Percentiles rank a stretch among this genome's conserved stretches.
phyloP scores from a whole-genome alignment of 495 filamentous ascomycete genomes.

The Astrocystis sublimbata region DNA sequence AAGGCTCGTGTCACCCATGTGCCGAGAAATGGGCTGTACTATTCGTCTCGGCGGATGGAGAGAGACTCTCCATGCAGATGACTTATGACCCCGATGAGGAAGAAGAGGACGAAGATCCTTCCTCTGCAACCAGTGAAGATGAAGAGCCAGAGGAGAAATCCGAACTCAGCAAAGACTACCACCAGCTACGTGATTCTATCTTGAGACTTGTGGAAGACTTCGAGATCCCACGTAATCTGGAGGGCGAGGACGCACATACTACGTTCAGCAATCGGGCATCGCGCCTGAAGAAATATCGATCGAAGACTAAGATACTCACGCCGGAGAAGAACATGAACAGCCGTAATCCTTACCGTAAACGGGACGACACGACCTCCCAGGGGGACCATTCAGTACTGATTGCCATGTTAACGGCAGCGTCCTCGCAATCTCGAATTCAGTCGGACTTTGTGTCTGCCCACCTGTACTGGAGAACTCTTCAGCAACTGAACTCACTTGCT shows the following conservation, averaged over 20 bases:
- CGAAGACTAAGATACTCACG: slow-evolving; percentile 52
- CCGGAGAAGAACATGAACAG: slow-evolving; percentile 49
- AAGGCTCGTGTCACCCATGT: slow-evolving; percentile 68
- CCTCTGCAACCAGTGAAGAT: slow-evolving; percentile 64
- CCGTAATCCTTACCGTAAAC: slow-evolving; percentile 56
- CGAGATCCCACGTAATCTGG: slow-evolving; percentile 65
- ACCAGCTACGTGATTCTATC: slow-evolving; percentile 79
- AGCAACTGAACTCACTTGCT: slow-evolving; percentile 62
- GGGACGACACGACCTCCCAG: slow-evolving; percentile 35
- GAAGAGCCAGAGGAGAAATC: slow-evolving; percentile 63
- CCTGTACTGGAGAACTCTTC: slow-evolving; percentile 66
- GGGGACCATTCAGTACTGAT: slow-evolving; percentile 52
- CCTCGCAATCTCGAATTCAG: slow-evolving; percentile 63
- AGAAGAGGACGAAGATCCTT: slow-evolving; percentile 62
- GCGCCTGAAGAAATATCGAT: slow-evolving; percentile 50
- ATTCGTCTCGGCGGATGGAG: slow-evolving; percentile 72
- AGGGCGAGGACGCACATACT: slow-evolving; percentile 54
- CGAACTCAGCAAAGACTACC: slow-evolving; percentile 77
- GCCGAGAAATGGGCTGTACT: slow-evolving; percentile 74
- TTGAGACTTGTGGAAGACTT: slow-evolving; percentile 79
- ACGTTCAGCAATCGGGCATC: slow-evolving; percentile 66
- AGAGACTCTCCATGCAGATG: slow-evolving; percentile 67
- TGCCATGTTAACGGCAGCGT: slow-evolving; percentile 68
- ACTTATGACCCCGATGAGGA: slow-evolving; percentile 69
- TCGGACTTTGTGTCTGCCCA: slow-evolving; percentile 71